Base-by-base conservation (phyloP, 2,329 filamentous ascomycete genomes). In the Paracoccidioides lutzii region DNA sequence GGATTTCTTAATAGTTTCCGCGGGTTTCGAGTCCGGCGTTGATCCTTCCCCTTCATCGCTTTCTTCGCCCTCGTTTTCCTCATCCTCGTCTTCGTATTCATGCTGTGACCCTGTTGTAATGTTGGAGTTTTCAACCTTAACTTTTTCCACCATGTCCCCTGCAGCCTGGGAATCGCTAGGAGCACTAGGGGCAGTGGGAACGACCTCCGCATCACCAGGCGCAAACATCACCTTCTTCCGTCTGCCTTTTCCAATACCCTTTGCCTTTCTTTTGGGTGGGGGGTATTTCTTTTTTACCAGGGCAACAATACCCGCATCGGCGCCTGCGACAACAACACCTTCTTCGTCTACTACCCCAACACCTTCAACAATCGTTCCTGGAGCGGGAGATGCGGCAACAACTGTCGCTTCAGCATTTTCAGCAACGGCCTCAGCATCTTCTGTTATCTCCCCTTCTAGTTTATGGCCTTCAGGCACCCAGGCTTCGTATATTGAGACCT, bases 401-500 rank as follows among this genome's bases (percentile, higher is more conserved):
- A 72, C 66, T 3, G 65, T 66, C 14, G 60, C 66, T 48, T 67
- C 59, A 40, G 62, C 66, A 49, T 68, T 71, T 45, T 76, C 75
- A 45, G 73, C 70, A 50, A 75, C 69, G 33, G 73, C 67, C 55
- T 75, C 75, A 54, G 77, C 73, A 49, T 77, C 75, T 41, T 78
- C 75, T 57, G 88, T 81, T 52, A 95, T 84, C 66, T 95, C 90
- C 56, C 89, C 89, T 60, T 91, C 87, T 0, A 95, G 79, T 4
- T 76, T 75, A 66, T 93, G 87, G 0, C 89, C 90, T 56, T 91
- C 87, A 4, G 83, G 81, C 3, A 95, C 79, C 22, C 88, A 86
- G 6, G 93, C 83, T 64, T 94, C 88, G 68, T 93, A 89, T 1
- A 91, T 84, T 58, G 87, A 88, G 8, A 88, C 79, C 63, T 91